Evolutionary conservation across 208 protist species (phyloP).

Genomic region (Strigomonas culicis): DNA sequence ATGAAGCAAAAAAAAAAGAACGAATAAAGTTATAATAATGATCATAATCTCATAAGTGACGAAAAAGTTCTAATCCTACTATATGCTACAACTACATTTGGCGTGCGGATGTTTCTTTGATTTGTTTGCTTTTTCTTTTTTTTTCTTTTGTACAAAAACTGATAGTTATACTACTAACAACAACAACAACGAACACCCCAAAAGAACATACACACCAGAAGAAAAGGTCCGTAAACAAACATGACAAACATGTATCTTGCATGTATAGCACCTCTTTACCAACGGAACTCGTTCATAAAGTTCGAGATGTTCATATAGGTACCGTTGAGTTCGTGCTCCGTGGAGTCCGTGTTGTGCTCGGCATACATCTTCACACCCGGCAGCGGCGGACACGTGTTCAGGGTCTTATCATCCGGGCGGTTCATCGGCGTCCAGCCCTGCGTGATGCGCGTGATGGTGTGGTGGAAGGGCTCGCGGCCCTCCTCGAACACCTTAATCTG

Average conservation of each 20-base stretch:
- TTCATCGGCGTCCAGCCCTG: constrained; percentile 81
- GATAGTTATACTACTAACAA: not conserved
- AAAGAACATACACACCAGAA: not conserved
- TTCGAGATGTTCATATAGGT: constrained; percentile 83
- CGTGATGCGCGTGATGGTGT: constrained; percentile 79
- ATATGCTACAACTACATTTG: not conserved
- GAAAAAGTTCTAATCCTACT: too few species aligned
- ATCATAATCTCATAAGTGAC: too few species aligned
- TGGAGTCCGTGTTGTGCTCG: constrained; percentile 84
- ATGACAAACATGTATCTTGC: not conserved
- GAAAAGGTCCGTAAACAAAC: not conserved
- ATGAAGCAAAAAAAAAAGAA: too few species aligned
- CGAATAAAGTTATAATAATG: too few species aligned
- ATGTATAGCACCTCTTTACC: constrained; percentile 35
- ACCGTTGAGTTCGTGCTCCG: constrained; percentile 70
- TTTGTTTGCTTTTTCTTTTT: constrained; percentile 1
- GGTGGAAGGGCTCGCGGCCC: constrained; percentile 84
- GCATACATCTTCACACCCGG: constrained; percentile 76
- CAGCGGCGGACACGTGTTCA: constrained; percentile 52
- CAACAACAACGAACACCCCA: not conserved
- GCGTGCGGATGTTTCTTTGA: not conserved
- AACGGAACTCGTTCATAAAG: constrained; percentile 86
- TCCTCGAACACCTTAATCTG: constrained; percentile 81
- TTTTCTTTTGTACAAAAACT: constrained; percentile 1
- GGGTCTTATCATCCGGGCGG: constrained; percentile 81